A percentile compares a stretch with the other conserved stretches of the same genome.
These are phyloP conservation scores for Microsporum audouinii DNA, from an alignment of 2,329 filamentous ascomycete genomes.

Conservation along the genomic window DNA sequence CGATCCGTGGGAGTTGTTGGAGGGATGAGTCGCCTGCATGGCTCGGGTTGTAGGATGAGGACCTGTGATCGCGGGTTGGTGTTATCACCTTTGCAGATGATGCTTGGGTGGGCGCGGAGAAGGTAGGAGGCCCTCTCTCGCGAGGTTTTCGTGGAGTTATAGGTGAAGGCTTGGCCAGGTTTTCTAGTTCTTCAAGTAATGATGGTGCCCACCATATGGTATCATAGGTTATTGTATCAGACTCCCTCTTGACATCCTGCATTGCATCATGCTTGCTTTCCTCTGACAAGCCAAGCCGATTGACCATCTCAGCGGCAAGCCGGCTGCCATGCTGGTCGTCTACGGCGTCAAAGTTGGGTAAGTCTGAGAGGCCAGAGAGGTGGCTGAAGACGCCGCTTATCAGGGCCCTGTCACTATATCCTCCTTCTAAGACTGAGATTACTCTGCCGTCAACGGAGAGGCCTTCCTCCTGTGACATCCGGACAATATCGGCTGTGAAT, in stretches of 20 bases:
- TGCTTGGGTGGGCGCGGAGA: constrained; percentile 76
- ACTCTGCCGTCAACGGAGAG: constrained; percentile 70
- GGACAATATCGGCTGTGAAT: constrained; percentile 74
- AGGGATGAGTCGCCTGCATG: constrained; percentile 35
- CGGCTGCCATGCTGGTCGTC: constrained; percentile 29
- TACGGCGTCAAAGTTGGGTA: constrained; percentile 21
- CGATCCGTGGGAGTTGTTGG: constrained; percentile 66
- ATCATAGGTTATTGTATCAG: constrained; percentile 42
- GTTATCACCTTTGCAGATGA: constrained; percentile 70
- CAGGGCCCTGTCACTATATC: constrained; percentile 86
- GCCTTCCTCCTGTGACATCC: constrained; percentile 66
- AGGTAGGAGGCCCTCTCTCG: constrained; percentile 53
- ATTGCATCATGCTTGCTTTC: constrained; percentile 7
- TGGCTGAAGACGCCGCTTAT: constrained; percentile 84
- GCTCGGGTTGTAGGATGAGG: constrained; percentile 23
- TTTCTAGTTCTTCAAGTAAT: constrained; percentile 59
- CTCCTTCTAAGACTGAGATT: constrained; percentile 88
- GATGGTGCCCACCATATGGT: constrained; percentile 58
- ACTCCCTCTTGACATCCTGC: constrained; percentile 15
- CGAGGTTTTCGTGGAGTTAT: constrained; percentile 45
- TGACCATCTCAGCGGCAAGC: constrained; percentile 49
- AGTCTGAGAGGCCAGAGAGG: constrained; percentile 63
- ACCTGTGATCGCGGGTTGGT: constrained; percentile 46
- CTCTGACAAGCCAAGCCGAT: constrained; percentile 24
- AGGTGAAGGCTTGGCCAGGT: constrained; percentile 42